Base-by-base conservation (phyloP, 2,329 filamentous ascomycete species). In the Paecilomyces niveus region DNA sequence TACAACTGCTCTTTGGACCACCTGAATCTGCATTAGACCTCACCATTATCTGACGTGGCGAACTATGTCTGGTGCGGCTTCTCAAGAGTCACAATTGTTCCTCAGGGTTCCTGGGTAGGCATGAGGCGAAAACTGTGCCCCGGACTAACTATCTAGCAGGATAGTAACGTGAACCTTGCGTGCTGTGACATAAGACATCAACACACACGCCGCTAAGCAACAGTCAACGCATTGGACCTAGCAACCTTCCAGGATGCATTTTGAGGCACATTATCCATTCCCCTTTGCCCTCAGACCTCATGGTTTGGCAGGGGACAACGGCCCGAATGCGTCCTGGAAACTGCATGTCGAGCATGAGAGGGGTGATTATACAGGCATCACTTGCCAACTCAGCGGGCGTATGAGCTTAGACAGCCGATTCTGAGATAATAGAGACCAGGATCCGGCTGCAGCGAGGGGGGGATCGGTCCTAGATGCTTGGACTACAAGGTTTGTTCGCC, bases 41-140 rank as follows among this genome's bases (percentile, higher is more conserved):
- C 69, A 67, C 69, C 65, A 67, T 67, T 73, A 54, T 64, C 71
- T 75, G 73, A 75, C 73, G 73, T 75, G 73, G 73, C 73, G 67
- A 59, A 59, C 63, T 65, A 61, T 63, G 67, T 73, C 67, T 74
- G 72, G 72, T 62, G 65, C 60, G 62, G 53, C 58, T 57, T 58
- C 33, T 56, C 52, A 57, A 57, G 57, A 55, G 65, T 59, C 59
- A 65, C 62, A 68, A 58, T 59, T 64, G 62, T 61, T 62, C 64
- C 60, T 59, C 59, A 63, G 55, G 62, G 62, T 64, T 68, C 64
- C 57, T 60, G 63, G 58, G 62, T 58, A 63, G 61, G 60, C 54
- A 60, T 64, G 64, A 62, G 64, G 59, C 58, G 64, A 65, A 61
- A 63, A 45, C 39, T 21, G 15, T 45, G 39, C 39, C 39, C 39